Base-by-base conservation (phyloP, 2,329 filamentous ascomycete genomes). In the Trichophyton verrucosum region DNA sequence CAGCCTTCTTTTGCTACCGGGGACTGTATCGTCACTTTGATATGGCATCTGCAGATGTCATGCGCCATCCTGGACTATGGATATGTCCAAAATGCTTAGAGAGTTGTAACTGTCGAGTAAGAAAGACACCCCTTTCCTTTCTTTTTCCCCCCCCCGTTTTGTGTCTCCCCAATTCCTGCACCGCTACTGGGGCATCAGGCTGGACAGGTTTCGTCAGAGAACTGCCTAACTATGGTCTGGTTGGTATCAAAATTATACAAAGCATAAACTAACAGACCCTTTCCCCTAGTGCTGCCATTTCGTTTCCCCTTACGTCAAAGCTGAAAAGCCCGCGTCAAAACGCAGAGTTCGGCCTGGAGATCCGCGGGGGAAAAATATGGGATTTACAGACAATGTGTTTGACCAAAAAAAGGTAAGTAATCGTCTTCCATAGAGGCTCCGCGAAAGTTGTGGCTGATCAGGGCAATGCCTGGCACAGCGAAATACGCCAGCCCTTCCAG, bases 331-430 rank as follows among this genome's bases (percentile, higher is more conserved):
- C 2, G 66, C 68, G 20, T 70, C 65, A 58, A 71, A 66, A 60
- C 65, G 64, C 40, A 67, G 71, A 24, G 66, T 73, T 24, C 72
- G 71, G 58, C 67, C 71, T 2, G 63, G 64, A 30, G 72, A 73
- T 61, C 55, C 69, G 22, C 67, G 72, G 17, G 71, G 72, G 1
- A 71, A 71, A 57, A 64, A 68, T 17, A 67, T 69, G 64, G 72
- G 72, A 2, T 73, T 73, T 65, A 69, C 69, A 5, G 72, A 73
- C 60, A 73, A 73, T 63, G 71, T 73, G 2, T 73, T 73, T 62
- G 70, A 73, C 61, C 70, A 72, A 59, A 72, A 70, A 63, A 64
- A 70, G 61, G 70, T 69, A 11, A 65, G 64, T 61, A 44, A 38
- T 30, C 22, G 20, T 47, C 40, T 49, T 59, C 13, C 20, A 33